Evolutionary conservation across 768 basidiomycete species (phyloP).

Genomic region (Lactarius psammicola): DNA sequence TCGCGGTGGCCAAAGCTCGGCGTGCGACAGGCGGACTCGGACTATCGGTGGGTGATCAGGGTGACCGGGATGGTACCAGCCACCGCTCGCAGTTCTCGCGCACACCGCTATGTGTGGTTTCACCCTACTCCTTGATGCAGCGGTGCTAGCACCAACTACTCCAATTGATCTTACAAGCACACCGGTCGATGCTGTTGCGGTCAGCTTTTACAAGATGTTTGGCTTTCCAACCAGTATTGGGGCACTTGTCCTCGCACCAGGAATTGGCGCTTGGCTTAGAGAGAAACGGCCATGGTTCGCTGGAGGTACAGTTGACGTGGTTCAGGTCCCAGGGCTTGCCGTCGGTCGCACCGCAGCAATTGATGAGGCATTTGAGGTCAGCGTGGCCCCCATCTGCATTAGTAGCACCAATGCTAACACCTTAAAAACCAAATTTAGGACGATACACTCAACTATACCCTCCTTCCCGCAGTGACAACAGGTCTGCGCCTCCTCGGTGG

Average conservation of each 20-base stretch:
- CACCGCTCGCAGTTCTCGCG: too few species aligned
- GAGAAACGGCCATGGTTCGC: too few species aligned
- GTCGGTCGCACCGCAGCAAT: constrained; percentile 57
- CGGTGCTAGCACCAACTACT: constrained; percentile 75
- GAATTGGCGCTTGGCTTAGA: too few species aligned
- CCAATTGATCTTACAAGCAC: constrained; percentile 60
- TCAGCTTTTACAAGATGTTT: too few species aligned
- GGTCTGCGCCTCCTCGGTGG: too few species aligned
- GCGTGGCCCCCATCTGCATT: constrained; percentile 24
- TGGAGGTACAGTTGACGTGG: too few species aligned
- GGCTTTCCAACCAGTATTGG: too few species aligned
- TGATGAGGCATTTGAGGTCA: constrained; percentile 79
- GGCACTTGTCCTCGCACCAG: too few species aligned
- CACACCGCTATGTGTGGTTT: constrained; percentile 71
- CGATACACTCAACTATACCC: constrained; percentile 84
- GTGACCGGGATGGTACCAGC: too few species aligned
- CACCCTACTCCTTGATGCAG: constrained; percentile 75
- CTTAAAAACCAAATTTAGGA: constrained; percentile 52
- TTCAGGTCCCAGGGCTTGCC: constrained; percentile 74
- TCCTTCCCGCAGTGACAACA: constrained; percentile 69
- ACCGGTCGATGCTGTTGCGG: constrained; percentile 80
- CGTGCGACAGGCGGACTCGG: too few species aligned
- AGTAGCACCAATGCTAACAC: not conserved
- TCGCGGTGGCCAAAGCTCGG: too few species aligned
- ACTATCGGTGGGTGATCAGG: too few species aligned